Conservation (phyloP, 257 asterid species). For the Ehretia macrophylla region DNA sequence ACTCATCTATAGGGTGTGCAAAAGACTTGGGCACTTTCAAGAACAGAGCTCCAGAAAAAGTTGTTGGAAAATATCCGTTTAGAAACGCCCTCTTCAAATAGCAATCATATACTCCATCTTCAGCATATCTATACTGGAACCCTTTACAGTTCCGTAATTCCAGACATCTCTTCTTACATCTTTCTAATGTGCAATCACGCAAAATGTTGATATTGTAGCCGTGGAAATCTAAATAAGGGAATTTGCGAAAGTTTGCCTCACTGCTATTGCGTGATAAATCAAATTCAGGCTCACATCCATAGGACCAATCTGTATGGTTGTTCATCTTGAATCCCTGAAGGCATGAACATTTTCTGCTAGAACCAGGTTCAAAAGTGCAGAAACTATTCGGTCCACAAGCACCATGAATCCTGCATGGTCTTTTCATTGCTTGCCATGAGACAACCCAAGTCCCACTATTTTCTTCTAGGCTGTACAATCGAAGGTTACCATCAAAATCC, state of each 20-base stretch:
- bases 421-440: not conserved
- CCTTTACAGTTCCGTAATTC: conserved; percentile 31
- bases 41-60: conserved; percentile 12
- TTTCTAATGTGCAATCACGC: conserved; percentile 13
- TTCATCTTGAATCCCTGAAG: conserved; percentile 32
- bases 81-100: conserved; percentile 21
- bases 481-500: not conserved
- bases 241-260: conserved; percentile 9
- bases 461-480: not conserved
- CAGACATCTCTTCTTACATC: conserved; percentile 24
- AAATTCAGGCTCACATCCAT: conserved; percentile 36
- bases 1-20: not conserved
- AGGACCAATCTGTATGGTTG: conserved; percentile 27
- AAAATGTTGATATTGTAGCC: conserved; percentile 30
- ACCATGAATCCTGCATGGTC: not conserved
- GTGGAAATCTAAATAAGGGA: conserved; percentile 27
- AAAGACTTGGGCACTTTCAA: conserved; percentile 16
- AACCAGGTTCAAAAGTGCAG: conserved; percentile 19
- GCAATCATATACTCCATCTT: conserved; percentile 18
- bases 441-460: not conserved
- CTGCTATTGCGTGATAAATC: conserved; percentile 9
- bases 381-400: conserved; percentile 10
- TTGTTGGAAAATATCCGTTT: conserved; percentile 22
- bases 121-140: conserved; percentile 16
- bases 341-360: conserved; percentile 30